phyloP scores from a whole-genome alignment of 73 alveolate species.

The Paramecium octaurelia region DNA sequence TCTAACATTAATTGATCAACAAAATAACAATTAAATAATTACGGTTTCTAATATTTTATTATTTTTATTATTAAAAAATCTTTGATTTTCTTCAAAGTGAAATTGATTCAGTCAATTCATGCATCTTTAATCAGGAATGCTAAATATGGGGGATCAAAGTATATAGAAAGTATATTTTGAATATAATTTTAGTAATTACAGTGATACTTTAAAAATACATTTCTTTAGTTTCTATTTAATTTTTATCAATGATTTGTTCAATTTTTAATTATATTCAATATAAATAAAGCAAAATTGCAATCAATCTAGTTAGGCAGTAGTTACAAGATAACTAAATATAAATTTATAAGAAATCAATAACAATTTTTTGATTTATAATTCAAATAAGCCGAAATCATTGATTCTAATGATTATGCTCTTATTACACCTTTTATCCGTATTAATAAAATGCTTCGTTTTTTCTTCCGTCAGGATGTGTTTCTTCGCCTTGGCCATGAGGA shows the following conservation, averaged over 20 bases:
- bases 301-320: too few relatives aligned
- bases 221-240: too few relatives aligned
- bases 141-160: too few relatives aligned
- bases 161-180: too few relatives aligned
- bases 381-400: not conserved
- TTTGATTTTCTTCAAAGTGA: not conserved
- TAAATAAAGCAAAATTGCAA: too few relatives aligned
- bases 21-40: not conserved
- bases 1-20: not conserved
- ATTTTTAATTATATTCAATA: too few relatives aligned
- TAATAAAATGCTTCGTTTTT: not conserved
- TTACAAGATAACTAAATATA: not conserved
- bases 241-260: too few relatives aligned
- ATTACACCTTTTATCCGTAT: not conserved
- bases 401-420: not conserved
- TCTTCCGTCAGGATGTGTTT: not conserved
- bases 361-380: not conserved
- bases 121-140: too few relatives aligned
- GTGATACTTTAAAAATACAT: too few relatives aligned
- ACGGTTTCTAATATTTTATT: not conserved
- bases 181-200: too few relatives aligned
- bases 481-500: slow-evolving; percentile 63
- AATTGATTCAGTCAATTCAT: not conserved
- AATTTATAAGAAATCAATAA: not conserved
- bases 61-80: not conserved